Conservation (phyloP, 371 early-diverging fungal species). For the Mortierella sp. region DNA sequence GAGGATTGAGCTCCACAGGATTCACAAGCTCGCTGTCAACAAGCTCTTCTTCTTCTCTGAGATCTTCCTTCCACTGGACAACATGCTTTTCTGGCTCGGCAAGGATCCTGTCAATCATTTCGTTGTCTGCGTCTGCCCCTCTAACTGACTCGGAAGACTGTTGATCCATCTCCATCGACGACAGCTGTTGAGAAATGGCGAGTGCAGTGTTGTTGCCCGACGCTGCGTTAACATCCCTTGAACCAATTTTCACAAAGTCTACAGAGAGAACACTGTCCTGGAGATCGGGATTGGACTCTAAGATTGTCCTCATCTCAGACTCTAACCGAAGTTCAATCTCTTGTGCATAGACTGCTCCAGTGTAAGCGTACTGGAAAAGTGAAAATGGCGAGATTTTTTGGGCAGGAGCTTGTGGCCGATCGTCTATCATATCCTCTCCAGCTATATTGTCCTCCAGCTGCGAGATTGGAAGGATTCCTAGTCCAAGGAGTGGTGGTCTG, state of each 20-base stretch:
- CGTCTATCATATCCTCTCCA: conserved; percentile 5
- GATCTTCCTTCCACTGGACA: conserved; percentile 27
- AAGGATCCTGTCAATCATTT: conserved; percentile 19
- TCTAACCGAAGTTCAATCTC: conserved; percentile 23
- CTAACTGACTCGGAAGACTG: neutral
- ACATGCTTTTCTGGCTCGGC: conserved; percentile 10
- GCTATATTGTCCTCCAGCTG: neutral
- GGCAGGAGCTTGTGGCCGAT: neutral
- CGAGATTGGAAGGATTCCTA: conserved; percentile 14
- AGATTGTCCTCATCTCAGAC: neutral
- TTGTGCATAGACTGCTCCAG: conserved; percentile 48
- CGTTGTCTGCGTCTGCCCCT: neutral
- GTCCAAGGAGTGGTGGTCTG: conserved; percentile 37
- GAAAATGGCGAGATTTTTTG: conserved; percentile 21
- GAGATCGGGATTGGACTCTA: neutral
- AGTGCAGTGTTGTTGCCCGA: conserved; percentile 9
- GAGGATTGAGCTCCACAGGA: conserved; percentile 3
- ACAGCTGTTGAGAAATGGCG: conserved; percentile 11
- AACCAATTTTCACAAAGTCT: neutral
- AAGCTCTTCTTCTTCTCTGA: conserved; percentile 15
- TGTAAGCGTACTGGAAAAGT: conserved; percentile 33
- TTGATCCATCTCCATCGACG: neutral
- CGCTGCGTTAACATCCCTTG: neutral
- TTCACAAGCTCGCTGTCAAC: conserved; percentile 12
- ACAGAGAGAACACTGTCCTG: conserved; percentile 9